Percentiles rank a stretch among this genome's conserved stretches.
Evolutionary conservation across 1,284 basidiomycete species (phyloP).

Genomic region (Acaromyces ingoldii): DNA sequence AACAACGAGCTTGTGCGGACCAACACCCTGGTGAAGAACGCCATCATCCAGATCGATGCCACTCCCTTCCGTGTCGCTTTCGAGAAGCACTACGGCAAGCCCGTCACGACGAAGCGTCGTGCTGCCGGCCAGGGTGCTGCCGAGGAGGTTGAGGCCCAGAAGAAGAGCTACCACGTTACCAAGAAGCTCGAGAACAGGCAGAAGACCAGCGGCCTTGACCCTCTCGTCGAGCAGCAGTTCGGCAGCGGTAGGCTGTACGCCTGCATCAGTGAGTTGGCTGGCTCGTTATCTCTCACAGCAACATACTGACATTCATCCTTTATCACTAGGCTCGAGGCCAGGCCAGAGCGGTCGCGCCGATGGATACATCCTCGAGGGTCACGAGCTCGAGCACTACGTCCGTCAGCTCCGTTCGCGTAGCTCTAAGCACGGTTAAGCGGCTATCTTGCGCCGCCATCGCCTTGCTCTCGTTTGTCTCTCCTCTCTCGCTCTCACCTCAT

Average conservation of each 20-base stretch:
- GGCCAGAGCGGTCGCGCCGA: conserved; percentile 48
- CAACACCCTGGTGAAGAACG: conserved; percentile 51
- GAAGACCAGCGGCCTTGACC: conserved; percentile 46
- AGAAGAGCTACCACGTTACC: conserved; percentile 39
- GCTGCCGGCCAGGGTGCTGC: conserved; percentile 37
- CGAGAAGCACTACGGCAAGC: conserved; percentile 52
- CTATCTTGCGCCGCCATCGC: background rate
- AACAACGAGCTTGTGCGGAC: conserved; percentile 52
- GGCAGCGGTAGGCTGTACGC: conserved; percentile 50
- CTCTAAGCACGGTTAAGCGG: conserved; percentile 9
- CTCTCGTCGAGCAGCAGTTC: conserved; percentile 51
- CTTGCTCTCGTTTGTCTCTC: too few relatives aligned
- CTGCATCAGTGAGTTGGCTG: conserved; percentile 20
- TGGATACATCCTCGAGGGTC: conserved; percentile 51
- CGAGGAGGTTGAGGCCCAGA: conserved; percentile 28
- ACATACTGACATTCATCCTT: background rate
- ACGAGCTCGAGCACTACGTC: conserved; percentile 50
- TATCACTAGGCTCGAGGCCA: conserved; percentile 29
- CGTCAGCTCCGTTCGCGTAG: conserved; percentile 35
- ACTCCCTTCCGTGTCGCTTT: conserved; percentile 51
- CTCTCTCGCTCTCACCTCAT: too few relatives aligned
- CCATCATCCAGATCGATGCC: conserved; percentile 50
- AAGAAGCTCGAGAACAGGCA: conserved; percentile 43
- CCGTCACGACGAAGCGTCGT: conserved; percentile 49
- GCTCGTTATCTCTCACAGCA: background rate